Conservation (phyloP, 2,329 filamentous ascomycete genomes). For the Diaporthe sp. region DNA sequence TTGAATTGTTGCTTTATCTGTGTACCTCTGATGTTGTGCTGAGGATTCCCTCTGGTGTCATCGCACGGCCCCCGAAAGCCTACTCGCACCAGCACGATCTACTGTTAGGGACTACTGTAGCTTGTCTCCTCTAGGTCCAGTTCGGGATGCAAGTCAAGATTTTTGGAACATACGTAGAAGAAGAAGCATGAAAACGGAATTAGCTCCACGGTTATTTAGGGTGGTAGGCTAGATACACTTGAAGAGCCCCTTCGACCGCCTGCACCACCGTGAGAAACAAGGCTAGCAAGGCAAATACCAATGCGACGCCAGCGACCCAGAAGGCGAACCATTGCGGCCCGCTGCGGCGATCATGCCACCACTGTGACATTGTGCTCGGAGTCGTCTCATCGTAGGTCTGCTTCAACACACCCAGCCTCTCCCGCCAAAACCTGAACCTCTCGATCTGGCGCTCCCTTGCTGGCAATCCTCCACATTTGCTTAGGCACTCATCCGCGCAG, state of each 20-base stretch:
- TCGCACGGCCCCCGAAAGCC: not conserved
- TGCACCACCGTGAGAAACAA: slow-evolving; percentile 53
- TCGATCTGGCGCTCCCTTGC: slow-evolving; percentile 49
- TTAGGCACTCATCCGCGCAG: slow-evolving; percentile 44
- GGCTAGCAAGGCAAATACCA: slow-evolving; percentile 45
- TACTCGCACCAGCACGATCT: not conserved
- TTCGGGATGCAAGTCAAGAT: too few relatives aligned
- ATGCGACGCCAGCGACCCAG: not conserved
- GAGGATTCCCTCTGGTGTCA: not conserved
- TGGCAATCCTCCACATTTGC: slow-evolving; percentile 47
- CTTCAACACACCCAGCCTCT: slow-evolving; percentile 57
- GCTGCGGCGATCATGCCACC: slow-evolving; percentile 39
- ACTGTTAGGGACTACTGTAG: not conserved
- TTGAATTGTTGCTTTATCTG: not conserved
- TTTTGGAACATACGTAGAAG: not conserved
- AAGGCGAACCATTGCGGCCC: not conserved
- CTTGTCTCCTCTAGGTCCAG: not conserved
- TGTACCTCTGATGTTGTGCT: not conserved
- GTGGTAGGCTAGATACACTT: slow-evolving; percentile 47
- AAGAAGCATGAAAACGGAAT: not conserved
- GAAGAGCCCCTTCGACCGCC: slow-evolving; percentile 54
- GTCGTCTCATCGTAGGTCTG: slow-evolving; percentile 54
- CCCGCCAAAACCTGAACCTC: slow-evolving; percentile 54
- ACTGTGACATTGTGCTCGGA: slow-evolving; percentile 51
- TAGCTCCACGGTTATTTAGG: not conserved